Evolutionary conservation across 106 monocot genomes (phyloP), one percentile per base, ranked within the genome.

Genomic region (Dendrobium officinale): DNA sequence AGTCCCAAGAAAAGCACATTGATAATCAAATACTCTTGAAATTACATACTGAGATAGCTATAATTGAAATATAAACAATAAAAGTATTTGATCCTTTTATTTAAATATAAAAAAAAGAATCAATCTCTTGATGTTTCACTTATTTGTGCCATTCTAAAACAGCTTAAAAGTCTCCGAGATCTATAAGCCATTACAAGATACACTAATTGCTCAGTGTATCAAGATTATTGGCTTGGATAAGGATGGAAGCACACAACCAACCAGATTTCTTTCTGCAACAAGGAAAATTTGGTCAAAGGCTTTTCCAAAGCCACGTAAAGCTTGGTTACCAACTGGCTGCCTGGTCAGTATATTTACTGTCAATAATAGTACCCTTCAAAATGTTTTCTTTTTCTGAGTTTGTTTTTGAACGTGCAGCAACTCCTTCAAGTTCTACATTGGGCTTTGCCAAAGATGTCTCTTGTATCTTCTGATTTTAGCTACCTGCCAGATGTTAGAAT

Each of bases 301-400:
- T 74, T 91, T 95, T 85, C 98, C 95, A 81, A 99, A 93, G 80
- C 86, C 98, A 82, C 83, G 75, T 83, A 89, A 83, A 91, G 82
- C 85, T 82, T 99, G 98, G 98, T 72, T 95, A 73, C 98, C 98
- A 77, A 99, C 98, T 31, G 91, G 98, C 42, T 99, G 95, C 73
- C 82, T 99, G 95, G 98, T 99, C 92, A 75, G 77, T 64, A n/a
- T 42, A 11, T 18, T 9, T 19, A 64, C 73, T 16, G 24, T 47
- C n/a, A 67, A 70, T 44, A 6, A 13, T 27, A 42, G 45, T 26
- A 29, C 27, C 0, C 77, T 43, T 77, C 22, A 75, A 9, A 51
- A 40, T 31, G 3, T 8, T 8, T 49, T 55, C 26, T 51, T 76
- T 27, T 48, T 17, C 29, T 42, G 45, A 44, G 41, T 74, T 9